Percentiles rank a stretch among this genome's conserved stretches.
These are phyloP conservation scores for Pythium utonaiense DNA, from an alignment of 352 stramenopile species.

Conservation along the genomic window DNA sequence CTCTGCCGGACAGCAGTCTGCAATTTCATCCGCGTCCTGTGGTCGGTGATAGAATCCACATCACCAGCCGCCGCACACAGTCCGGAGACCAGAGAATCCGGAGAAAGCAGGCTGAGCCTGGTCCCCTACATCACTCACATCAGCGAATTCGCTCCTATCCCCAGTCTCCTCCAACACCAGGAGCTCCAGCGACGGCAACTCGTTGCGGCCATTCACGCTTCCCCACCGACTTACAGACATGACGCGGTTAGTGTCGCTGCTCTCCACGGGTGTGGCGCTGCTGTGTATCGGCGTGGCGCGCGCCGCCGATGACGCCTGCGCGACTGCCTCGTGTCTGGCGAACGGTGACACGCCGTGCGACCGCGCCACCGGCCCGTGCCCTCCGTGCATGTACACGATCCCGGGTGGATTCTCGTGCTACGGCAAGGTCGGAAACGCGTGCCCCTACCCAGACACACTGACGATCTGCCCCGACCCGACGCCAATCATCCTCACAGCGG, in stretches of 20 bases:
- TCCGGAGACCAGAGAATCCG: background rate
- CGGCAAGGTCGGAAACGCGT: slow-evolving; percentile 34
- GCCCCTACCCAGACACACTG: slow-evolving; percentile 37
- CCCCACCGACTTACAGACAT: slow-evolving; percentile 10
- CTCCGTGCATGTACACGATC: slow-evolving; percentile 66
- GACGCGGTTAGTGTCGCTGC: slow-evolving; percentile 13
- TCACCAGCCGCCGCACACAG: background rate
- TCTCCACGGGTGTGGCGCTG: slow-evolving; percentile 2
- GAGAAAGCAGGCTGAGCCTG: background rate
- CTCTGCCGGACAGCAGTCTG: slow-evolving; percentile 13
- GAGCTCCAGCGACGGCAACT: background rate
- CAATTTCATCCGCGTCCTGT: slow-evolving; percentile 13
- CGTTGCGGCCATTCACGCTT: background rate
- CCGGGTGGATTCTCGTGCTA: slow-evolving; percentile 71
- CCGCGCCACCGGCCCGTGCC: slow-evolving; percentile 36
- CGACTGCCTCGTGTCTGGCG: slow-evolving; percentile 44
- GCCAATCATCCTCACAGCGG: background rate
- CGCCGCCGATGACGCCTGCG: slow-evolving; percentile 30
- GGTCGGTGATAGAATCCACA: background rate
- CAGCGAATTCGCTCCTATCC: background rate
- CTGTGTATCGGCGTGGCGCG: background rate
- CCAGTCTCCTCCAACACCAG: background rate
- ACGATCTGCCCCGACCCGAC: slow-evolving; percentile 23
- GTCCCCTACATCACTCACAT: slow-evolving; percentile 3
- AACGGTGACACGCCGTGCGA: slow-evolving; percentile 56